Evolutionary conservation across 495 filamentous ascomycete genomes (phyloP).

Genomic region (Ascobolus immersus): DNA sequence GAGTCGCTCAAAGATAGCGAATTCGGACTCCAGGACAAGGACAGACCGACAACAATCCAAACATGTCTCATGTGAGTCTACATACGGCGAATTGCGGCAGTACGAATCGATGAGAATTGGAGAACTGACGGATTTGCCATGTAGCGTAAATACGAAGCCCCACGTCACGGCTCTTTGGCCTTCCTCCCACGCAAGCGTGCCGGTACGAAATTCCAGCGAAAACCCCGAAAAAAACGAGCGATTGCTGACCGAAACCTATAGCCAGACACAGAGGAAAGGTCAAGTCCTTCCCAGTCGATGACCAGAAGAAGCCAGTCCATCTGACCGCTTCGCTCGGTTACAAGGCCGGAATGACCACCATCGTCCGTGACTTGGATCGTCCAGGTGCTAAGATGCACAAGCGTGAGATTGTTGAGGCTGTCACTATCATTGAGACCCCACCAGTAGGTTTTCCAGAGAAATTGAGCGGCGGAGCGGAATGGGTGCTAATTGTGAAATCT

Average conservation of each 20-base stretch:
- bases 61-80: too few species aligned
- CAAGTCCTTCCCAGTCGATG: conserved; percentile 97
- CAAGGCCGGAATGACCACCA: conserved; percentile 99
- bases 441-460: conserved; percentile 40
- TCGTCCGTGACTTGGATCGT: conserved; percentile 98
- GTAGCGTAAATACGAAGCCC: conserved; percentile 41
- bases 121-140: too few species aligned
- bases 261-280: conserved; percentile 92
- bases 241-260: too few species aligned
- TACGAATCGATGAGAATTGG: too few species aligned
- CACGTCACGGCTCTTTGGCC: conserved; percentile 92
- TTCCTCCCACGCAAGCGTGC: conserved; percentile 95
- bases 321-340: conserved; percentile 96
- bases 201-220: too few species aligned
- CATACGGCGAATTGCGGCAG: too few species aligned
- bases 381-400: conserved; percentile 99
- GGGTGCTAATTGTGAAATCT: conserved; percentile 31
- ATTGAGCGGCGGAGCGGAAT: conserved; percentile 23
- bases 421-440: conserved; percentile 97
- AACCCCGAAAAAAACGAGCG: too few species aligned
- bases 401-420: conserved; percentile 99
- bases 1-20: too few species aligned
- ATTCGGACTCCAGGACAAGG: too few species aligned
- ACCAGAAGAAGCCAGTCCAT: conserved; percentile 97
- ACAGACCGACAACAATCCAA: too few species aligned